Base-by-base conservation (phyloP, 768 basidiomycete genomes). In the Ramaria rubella region DNA sequence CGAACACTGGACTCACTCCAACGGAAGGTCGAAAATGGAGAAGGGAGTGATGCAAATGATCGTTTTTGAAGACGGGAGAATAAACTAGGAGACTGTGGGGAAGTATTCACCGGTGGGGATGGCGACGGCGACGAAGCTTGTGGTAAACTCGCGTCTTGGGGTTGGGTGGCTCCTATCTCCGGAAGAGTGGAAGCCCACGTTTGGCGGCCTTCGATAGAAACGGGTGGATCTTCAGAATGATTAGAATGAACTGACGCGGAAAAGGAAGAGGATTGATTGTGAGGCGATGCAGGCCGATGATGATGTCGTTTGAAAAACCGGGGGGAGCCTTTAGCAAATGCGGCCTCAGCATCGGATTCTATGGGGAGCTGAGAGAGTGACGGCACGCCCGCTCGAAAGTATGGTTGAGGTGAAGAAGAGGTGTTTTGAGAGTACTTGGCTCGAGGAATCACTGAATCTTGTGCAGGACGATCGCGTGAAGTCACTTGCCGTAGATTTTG, bases 301-400 rank as follows among this genome's bases (percentile, higher is more conserved):
- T 76, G 76, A 9, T 75, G 76, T 42, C 79, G 78, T 59, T 74
- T 77, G 62, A 79, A 82, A 56, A 80, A 80, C 72, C 78, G 77
- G 27, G 73, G 71, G 19, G 81, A 78, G 2, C 80, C 78, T 52
- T 77, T 78, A 34, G 74, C 70, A 64, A 88, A 88, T 1, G 85
- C 86, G 4, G 73, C 75, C 69, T 93, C 91, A 0, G 81, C 81
- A 65, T 94, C 91, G 0, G 88, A 86, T 62, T 93, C 91, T 54
- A 87, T 75, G n/a, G 55, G 14, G 19, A 56, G 21, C 21, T 56
- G 33, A 11, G 33, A 19, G 8, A 90, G 81, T 33, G 90, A 67
- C 9, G 87, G 84, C 9, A 70, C 69, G 26, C 85, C 82, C 14
- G 72, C 75, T 46, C 67, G 73, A 29, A 73, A 12, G n/a, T 49